Percentiles rank a stretch among this genome's conserved stretches.
These are phyloP conservation scores for Pilasporangium apinafurcum DNA, from an alignment of 352 stramenopile species.

Conservation along the genomic window DNA sequence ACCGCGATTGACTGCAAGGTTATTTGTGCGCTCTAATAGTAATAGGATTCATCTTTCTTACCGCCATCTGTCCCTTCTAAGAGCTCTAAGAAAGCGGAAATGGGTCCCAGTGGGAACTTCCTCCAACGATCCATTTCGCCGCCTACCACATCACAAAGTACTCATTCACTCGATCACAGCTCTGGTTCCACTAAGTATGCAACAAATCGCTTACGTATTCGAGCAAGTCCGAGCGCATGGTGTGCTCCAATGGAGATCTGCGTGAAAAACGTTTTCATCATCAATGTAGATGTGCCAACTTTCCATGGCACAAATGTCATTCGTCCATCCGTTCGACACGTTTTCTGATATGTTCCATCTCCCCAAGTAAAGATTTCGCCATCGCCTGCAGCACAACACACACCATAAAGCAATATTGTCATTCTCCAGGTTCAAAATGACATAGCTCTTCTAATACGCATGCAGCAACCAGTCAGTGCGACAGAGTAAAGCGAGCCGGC, in stretches of 20 bases:
- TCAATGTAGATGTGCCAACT: conserved; percentile 14
- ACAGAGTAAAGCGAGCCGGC: conserved; percentile 51
- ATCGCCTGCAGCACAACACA: conserved; percentile 17
- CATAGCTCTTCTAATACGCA: no score
- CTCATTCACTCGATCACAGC: no score
- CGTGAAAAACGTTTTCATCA: conserved; percentile 24
- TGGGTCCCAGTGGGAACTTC: conserved; percentile 35
- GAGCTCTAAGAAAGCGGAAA: conserved; percentile 2
- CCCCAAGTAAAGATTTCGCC: conserved; percentile 70
- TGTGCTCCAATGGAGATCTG: conserved; percentile 52
- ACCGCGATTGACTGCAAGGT: neutral
- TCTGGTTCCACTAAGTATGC: no score
- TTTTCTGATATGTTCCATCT: conserved; percentile 45
- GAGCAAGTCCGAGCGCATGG: conserved; percentile 53
- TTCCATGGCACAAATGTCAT: conserved; percentile 66
- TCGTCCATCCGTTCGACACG: conserved; percentile 21
- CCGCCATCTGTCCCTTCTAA: conserved; percentile 8
- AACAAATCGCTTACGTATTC: conserved; percentile 15
- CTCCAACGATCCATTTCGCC: conserved; percentile 51
- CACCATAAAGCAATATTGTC: neutral
- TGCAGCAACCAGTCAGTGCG: conserved; percentile 30
- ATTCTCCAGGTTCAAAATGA: no score
- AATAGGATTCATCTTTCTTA: no score
- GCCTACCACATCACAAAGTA: neutral
- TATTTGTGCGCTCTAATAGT: no score